Evolutionary conservation across 179 eudicot species (phyloP).

Genomic region (Monotropa hypopitys): DNA sequence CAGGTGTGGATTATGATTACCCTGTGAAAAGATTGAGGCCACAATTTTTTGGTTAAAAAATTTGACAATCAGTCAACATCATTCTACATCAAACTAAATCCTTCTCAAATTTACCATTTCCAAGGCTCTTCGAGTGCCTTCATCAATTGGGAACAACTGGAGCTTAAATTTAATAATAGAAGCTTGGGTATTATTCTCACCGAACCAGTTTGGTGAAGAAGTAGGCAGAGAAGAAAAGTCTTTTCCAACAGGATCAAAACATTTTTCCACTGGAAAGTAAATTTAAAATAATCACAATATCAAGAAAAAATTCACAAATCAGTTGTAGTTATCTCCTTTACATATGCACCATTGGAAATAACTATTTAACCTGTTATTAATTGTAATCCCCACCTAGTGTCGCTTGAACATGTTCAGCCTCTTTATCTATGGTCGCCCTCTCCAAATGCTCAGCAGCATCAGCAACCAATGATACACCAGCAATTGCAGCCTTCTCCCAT

Average conservation of each 20-base stretch:
- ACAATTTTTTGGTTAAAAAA: neutral
- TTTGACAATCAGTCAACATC: neutral
- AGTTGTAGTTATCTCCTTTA: neutral
- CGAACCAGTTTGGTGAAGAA: conserved; percentile 16
- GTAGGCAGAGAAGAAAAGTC: conserved; percentile 15
- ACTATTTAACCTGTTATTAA: conserved; percentile 3
- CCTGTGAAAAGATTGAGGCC: conserved; percentile 36
- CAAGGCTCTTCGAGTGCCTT: conserved; percentile 61
- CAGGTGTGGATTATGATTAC: conserved; percentile 79
- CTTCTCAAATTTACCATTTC: conserved; percentile 46
- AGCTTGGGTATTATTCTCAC: conserved; percentile 26
- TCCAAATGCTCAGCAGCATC: conserved; percentile 99
- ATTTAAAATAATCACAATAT: neutral
- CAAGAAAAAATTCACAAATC: neutral
- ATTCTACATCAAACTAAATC: conserved; percentile 5
- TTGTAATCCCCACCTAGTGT: conserved; percentile 18
- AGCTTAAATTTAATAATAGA: conserved; percentile 48
- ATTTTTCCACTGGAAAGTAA: conserved; percentile 17
- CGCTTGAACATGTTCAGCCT: conserved; percentile 27
- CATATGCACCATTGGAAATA: conserved; percentile 20
- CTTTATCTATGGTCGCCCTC: conserved; percentile 47
- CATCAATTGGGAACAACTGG: conserved; percentile 89
- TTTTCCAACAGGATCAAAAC: conserved; percentile 20
- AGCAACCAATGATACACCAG: conserved; percentile 96
- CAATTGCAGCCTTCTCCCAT: conserved; percentile 97